Base-by-base conservation (phyloP, 2,329 filamentous ascomycete genomes). In the Aspergillus felis region DNA sequence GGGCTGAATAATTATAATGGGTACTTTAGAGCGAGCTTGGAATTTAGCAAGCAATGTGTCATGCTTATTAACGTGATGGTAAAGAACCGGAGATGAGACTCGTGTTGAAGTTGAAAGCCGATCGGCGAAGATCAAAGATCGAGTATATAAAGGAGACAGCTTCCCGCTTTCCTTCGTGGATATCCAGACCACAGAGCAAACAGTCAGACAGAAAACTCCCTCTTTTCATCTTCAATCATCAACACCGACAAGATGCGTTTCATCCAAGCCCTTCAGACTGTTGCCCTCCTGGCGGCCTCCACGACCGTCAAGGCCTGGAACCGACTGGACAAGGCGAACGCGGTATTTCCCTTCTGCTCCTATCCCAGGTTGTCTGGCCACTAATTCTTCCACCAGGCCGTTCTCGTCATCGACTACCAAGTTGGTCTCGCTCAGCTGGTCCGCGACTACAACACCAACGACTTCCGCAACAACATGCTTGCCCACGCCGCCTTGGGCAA, bases 401-500 rank as follows among this genome's bases (percentile, higher is more conserved):
- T 70, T 12, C 61, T 70, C n/a, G 48, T 70, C 51, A 63, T 72
- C 51, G 70, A 73, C 56, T 68, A 72, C 58, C 70, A 75, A 54
- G 68, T 72, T 38, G 72, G 73, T 35, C 71, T 75, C 7, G 58
- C 67, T 38, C 70, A 73, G 56, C 57, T 75, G 5, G 86, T 86
- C 41, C 82, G 87, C 42, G 89, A 92, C 74, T 90, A 82, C 67
- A 82, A 87, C 56, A 76, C 85, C 12, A 84, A 81, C 9, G 79
- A 87, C 38, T 92, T 84, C 78, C 81, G 82, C 59, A 83, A 87
- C 69, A 84, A 84, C 71, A 84, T 91, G 61, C 75, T 89, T 46
- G 88, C 85, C 1, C 88, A 91, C 63, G 82, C 87, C 20, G 82
- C 82, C 5, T 70, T 91, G 1, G 88, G 84, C 56, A 82, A 86